Conservation (phyloP, 2,329 filamentous ascomycete genomes). For the Aspergillus chevalieri region DNA sequence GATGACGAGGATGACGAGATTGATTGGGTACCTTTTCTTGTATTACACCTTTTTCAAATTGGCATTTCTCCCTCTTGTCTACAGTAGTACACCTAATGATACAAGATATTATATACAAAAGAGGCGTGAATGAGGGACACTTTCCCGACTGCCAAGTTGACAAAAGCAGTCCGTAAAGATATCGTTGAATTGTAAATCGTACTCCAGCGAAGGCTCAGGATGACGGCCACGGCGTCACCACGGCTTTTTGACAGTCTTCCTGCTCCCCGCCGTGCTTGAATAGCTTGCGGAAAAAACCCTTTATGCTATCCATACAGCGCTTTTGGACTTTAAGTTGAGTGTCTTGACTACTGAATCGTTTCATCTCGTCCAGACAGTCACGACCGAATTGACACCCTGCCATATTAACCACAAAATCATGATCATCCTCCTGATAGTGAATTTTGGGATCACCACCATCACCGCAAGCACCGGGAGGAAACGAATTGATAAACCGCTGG, state of each 20-base stretch:
- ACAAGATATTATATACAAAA: background rate
- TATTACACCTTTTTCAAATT: too few species aligned
- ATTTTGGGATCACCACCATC: conserved; percentile 56
- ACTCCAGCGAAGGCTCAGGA: background rate
- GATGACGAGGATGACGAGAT: too few species aligned
- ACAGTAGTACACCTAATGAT: too few species aligned
- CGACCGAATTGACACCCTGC: conserved; percentile 94
- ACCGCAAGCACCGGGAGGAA: conserved; percentile 81
- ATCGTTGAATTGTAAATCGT: background rate
- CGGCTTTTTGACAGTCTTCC: background rate
- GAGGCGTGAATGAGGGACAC: background rate
- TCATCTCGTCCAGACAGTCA: conserved; percentile 98
- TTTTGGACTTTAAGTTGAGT: conserved; percentile 79
- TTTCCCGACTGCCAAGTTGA: background rate
- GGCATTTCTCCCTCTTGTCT: too few species aligned
- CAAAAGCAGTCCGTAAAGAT: background rate
- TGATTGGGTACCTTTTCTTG: too few species aligned
- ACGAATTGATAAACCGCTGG: conserved; percentile 90
- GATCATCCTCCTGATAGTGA: conserved; percentile 78
- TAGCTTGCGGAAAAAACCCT: conserved; percentile 15
- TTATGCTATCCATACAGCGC: conserved; percentile 38
- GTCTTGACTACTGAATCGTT: conserved; percentile 88
- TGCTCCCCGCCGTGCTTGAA: conserved; percentile 11
- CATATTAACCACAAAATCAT: conserved; percentile 97
- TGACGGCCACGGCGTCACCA: background rate